Evolutionary conservation across 2,329 filamentous ascomycete genomes (phyloP), one percentile per base, ranked within the genome.

Genomic region (Zelopaecilomyces penicillatus): DNA sequence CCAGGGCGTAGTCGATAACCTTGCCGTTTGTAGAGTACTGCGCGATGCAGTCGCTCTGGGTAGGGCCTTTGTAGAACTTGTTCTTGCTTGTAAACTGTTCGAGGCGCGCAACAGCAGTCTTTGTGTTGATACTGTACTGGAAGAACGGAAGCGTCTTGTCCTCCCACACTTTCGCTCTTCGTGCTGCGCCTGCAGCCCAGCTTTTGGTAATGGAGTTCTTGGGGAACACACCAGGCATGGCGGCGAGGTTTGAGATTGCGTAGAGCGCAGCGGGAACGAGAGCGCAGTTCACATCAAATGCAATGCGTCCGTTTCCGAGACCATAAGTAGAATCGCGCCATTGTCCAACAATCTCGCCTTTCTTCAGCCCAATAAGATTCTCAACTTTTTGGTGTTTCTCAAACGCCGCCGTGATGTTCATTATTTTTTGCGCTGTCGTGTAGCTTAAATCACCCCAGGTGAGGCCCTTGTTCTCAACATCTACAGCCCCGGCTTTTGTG

Each of bases 201-300:
- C 69, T 58, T 9, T 26, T 38, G 1, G 46, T 48, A 8, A 33
- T 12, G 0, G 67, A 42, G 43, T 74, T 66, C 2, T 67, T 57
- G 0, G 73, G 61, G 48, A 76, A 82, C 50, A 80, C 68, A 1
- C 71, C 73, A 0, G 66, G 61, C 43, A 43, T 48, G 0, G 59
- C 58, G 2, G 76, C 64, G 2, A 83, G 62, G 0, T 66, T 64
- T 3, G 73, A 70, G 33, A 84, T 80, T 2, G 78, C 71, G 8
- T 74, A 68, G 0, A 84, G 66, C 2, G 75, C 78, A 2, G 80
- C 79, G 0, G 81, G 80, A 0, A 75, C 75, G 0, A 84, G 65
- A 1, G 76, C 80, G 0, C 76, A 76, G 52, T 83, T 84, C 27
- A 83, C 79, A 49, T 83, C 73, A 54, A 79, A 83, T 0, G 80